phyloP scores from a whole-genome alignment of 164 flowering plant genomes.

The Berberis thunbergii region DNA sequence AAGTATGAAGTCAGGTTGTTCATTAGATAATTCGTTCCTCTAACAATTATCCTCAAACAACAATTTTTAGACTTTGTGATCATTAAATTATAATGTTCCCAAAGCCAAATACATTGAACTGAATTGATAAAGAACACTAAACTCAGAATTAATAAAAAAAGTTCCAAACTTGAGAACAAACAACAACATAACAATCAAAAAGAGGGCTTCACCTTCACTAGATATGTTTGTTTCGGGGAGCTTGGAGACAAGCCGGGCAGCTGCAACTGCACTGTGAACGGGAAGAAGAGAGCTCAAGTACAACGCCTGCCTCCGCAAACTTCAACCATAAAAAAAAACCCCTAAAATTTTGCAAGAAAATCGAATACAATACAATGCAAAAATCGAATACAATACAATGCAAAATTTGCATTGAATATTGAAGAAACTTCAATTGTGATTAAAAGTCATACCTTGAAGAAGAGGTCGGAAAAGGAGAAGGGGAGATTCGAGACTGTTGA shows the following conservation, averaged over 20 bases:
- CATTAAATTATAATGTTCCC: no score
- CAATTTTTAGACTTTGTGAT: no score
- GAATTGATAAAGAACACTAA: no score
- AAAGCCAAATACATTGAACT: no score
- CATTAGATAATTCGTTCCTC: no score
- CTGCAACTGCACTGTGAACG: constrained; percentile 32
- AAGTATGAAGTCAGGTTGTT: no score
- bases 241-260: constrained; percentile 42
- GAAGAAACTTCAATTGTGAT: neutral
- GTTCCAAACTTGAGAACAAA: no score
- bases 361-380: no score
- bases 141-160: no score
- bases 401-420: no score
- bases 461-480: constrained; percentile 1
- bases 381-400: no score
- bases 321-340: constrained; percentile 6
- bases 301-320: constrained; percentile 32
- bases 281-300: constrained; percentile 31
- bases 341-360: neutral
- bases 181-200: neutral
- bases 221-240: constrained; percentile 22
- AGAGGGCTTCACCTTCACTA: constrained; percentile 18
- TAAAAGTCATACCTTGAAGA: constrained; percentile 2
- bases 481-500: constrained; percentile 17
- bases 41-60: no score